phyloP scores from a whole-genome alignment of 2,329 filamentous ascomycete genomes.

The Coniochaeta prunicola region DNA sequence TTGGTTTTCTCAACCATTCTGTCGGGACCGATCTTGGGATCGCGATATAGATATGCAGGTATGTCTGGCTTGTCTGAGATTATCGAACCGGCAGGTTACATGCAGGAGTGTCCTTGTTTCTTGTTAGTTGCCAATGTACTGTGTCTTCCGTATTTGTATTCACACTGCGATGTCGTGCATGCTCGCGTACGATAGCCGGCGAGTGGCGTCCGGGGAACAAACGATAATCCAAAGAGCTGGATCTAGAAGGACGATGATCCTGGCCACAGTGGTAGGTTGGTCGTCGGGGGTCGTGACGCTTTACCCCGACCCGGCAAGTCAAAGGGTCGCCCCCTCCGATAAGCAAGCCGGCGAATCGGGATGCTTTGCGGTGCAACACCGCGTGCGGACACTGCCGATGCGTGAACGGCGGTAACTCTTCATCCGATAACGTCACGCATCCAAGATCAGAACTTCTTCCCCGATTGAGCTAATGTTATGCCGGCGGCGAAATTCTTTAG shows the following conservation, averaged over 20 bases:
- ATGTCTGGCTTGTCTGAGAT: not conserved
- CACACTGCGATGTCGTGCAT: not conserved
- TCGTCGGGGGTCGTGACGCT: not conserved
- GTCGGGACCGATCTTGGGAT: not conserved
- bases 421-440: not conserved
- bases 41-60: not conserved
- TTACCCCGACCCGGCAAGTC: not conserved
- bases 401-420: not conserved
- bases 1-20: conserved; percentile 3
- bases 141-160: not conserved
- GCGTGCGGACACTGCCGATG: not conserved
- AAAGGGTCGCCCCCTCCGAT: not conserved
- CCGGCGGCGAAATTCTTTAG: not conserved
- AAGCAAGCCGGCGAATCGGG: not conserved
- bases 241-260: not conserved
- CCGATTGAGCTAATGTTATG: not conserved
- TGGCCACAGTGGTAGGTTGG: not conserved
- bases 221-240: not conserved
- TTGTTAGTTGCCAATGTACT: not conserved
- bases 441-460: not conserved
- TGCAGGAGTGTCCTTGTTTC: not conserved
- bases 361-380: not conserved
- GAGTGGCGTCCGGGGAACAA: not conserved
- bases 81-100: not conserved
- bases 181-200: not conserved